A percentile compares a stretch with the other conserved stretches of the same genome.
Conservation (phyloP, 2,329 filamentous ascomycete genomes). For the Penicillium crustosum region DNA sequence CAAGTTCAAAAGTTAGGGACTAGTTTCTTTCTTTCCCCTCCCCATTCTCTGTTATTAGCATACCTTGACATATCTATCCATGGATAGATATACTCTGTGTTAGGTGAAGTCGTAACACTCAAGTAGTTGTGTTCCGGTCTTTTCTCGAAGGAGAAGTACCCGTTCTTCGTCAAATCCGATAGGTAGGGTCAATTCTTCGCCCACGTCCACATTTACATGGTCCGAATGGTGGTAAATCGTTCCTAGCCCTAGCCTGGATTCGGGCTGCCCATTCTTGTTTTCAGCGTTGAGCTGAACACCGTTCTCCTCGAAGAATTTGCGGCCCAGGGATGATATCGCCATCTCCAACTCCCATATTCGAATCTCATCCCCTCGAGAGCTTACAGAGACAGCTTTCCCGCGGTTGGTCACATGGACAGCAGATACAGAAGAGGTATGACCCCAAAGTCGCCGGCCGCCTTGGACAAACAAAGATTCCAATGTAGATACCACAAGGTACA, state of each 20-base stretch:
- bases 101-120: slow-evolving; percentile 86
- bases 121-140: slow-evolving; percentile 67
- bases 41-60: neutral
- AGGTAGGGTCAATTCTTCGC: slow-evolving; percentile 34
- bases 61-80: neutral
- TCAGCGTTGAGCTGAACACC: slow-evolving; percentile 56
- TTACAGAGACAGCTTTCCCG: slow-evolving; percentile 89
- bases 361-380: slow-evolving; percentile 72
- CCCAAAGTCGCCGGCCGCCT: slow-evolving; percentile 76
- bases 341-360: slow-evolving; percentile 89
- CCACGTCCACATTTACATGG: slow-evolving; percentile 1
- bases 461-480: slow-evolving; percentile 66
- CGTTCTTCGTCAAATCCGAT: slow-evolving; percentile 90
- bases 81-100: neutral
- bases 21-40: neutral
- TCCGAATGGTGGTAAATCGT: neutral
- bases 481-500: slow-evolving; percentile 78
- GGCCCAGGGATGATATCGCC: slow-evolving; percentile 53
- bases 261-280: slow-evolving; percentile 16
- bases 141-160: slow-evolving; percentile 80
- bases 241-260: neutral
- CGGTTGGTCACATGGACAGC: slow-evolving; percentile 79
- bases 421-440: slow-evolving; percentile 86
- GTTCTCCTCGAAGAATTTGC: slow-evolving; percentile 47
- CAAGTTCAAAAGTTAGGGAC: neutral